A percentile compares a stretch with the other conserved stretches of the same genome.
phyloP scores from a whole-genome alignment of 2,329 filamentous ascomycete genomes.

The Aspergillus puulaauensis region DNA sequence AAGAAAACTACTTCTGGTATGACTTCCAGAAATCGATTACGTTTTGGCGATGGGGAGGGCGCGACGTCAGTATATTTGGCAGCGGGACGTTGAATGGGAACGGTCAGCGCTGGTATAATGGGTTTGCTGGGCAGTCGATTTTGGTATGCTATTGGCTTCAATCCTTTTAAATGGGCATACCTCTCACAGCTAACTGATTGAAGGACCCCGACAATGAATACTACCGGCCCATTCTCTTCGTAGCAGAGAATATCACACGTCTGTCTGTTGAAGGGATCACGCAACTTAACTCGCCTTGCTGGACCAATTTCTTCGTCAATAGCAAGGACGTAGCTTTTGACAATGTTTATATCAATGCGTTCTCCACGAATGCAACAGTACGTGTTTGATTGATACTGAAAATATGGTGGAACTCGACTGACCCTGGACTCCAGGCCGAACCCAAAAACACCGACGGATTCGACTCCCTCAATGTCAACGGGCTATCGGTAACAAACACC shows the following conservation, averaged over 20 bases:
- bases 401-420: background rate
- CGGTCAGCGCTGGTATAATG: constrained; percentile 53
- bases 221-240: constrained; percentile 60
- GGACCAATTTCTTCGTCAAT: constrained; percentile 63
- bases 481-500: constrained; percentile 51
- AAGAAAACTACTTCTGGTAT: constrained; percentile 52
- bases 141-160: constrained; percentile 20
- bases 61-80: constrained; percentile 61
- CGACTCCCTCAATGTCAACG: constrained; percentile 59
- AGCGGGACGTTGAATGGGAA: constrained; percentile 58
- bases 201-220: constrained; percentile 55
- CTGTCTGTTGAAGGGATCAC: constrained; percentile 58
- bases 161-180: background rate
- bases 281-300: constrained; percentile 62
- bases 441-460: constrained; percentile 65
- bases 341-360: constrained; percentile 55
- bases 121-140: constrained; percentile 44
- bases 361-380: constrained; percentile 49
- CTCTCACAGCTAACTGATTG: background rate
- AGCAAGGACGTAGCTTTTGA: constrained; percentile 57
- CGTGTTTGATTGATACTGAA: background rate
- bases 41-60: constrained; percentile 65
- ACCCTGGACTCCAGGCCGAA: constrained; percentile 30
- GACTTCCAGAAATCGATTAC: constrained; percentile 57
- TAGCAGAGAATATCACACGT: constrained; percentile 61